Conservation (phyloP, 345 rosid genomes). For the Salix udensis region DNA sequence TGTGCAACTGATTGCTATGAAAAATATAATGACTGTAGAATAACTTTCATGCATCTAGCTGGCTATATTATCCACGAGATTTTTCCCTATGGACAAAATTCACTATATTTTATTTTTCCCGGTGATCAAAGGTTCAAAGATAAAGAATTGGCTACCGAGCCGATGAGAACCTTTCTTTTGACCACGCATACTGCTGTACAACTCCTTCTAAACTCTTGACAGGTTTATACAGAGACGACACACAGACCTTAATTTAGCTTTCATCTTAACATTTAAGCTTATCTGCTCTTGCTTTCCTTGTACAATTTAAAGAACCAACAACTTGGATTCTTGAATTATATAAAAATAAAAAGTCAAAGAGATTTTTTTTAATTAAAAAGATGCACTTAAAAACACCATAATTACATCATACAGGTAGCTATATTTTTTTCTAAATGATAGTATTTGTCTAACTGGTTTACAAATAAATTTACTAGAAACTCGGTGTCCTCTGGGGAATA, state of each 20-base stretch:
- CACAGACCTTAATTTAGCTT: background rate
- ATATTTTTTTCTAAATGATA: too few relatives aligned
- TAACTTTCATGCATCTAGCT: slow-evolving; percentile 11
- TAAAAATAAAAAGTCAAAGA: too few relatives aligned
- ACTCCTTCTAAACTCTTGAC: slow-evolving; percentile 21
- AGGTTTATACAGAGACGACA: background rate
- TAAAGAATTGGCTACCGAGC: slow-evolving; percentile 40
- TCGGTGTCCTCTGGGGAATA: too few relatives aligned
- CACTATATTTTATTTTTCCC: background rate
- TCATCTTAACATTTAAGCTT: too few relatives aligned
- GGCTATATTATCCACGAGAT: background rate
- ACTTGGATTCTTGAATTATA: background rate
- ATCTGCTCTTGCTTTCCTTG: background rate
- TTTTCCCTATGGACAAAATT: background rate
- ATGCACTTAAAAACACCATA: too few relatives aligned
- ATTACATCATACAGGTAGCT: background rate
- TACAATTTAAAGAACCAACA: background rate
- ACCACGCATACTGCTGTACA: slow-evolving; percentile 33
- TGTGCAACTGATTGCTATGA: too few relatives aligned
- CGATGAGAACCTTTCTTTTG: slow-evolving; percentile 31
- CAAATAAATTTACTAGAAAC: too few relatives aligned
- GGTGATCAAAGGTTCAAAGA: slow-evolving; percentile 22
- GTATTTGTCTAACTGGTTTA: too few relatives aligned
- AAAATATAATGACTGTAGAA: slow-evolving; percentile 1
- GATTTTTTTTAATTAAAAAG: too few relatives aligned